Conservation (phyloP, 1,139 yeast species). For the Suhomyces anneliseae region DNA sequence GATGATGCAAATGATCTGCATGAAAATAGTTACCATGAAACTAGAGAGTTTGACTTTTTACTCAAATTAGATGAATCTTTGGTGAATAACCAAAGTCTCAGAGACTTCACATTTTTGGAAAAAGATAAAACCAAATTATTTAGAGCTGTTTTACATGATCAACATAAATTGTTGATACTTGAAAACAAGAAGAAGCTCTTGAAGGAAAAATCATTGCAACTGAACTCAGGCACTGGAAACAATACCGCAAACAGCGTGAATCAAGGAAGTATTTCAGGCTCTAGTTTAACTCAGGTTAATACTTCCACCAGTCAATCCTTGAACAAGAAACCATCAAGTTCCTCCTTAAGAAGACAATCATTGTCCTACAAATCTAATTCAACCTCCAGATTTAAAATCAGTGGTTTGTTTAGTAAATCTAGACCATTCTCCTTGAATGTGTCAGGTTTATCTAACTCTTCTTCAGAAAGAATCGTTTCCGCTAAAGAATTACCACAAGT, state of each 20-base stretch:
- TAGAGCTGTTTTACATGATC: constrained; percentile 33
- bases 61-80: constrained; percentile 43
- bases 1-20: constrained; percentile 26
- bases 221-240: neutral
- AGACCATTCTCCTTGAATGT: constrained; percentile 37
- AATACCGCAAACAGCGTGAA: neutral
- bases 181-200: constrained; percentile 39
- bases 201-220: constrained; percentile 15
- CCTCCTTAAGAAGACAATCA: constrained; percentile 42
- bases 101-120: constrained; percentile 30
- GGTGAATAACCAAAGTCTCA: constrained; percentile 27
- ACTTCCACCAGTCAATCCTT: constrained; percentile 14
- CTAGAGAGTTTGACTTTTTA: constrained; percentile 48
- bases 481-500: constrained; percentile 63
- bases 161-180: constrained; percentile 31
- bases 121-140: constrained; percentile 32
- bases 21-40: constrained; percentile 34
- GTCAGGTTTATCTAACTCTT: constrained; percentile 22
- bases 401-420: constrained; percentile 43
- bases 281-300: neutral
- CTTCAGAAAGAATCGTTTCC: constrained; percentile 51
- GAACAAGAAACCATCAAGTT: constrained; percentile 33
- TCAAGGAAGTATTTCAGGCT: constrained; percentile 1
- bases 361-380: constrained; percentile 40
- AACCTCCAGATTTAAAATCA: constrained; percentile 42